Evolutionary conservation across 306 rosid species (phyloP), one percentile per base, ranked within the genome.

Genomic region (Boehmeria nivea): DNA sequence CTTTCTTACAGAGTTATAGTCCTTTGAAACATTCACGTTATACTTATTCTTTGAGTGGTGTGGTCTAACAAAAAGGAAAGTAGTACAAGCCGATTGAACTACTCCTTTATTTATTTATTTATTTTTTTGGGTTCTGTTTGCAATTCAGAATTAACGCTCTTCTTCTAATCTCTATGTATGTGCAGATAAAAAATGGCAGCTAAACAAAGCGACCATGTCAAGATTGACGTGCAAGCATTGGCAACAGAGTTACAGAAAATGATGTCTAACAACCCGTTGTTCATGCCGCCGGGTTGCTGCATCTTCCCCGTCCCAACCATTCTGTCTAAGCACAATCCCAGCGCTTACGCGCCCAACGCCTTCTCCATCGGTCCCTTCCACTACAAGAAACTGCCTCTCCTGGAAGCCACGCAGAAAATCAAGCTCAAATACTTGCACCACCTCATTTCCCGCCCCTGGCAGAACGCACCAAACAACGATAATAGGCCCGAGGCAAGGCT

Each of bases 331-430:
- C 56, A 51, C 18, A 51, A 51, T 18, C 20, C 11, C 13, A 27
- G 1, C 7, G 56, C 56, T 25, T 51, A 51, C n/a, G 39, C 19
- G 7, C 56, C 56, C 7, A 27, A 51, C n/a, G 56, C 56, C 8
- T 50, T 50, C 26, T 50, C 55, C 11, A 25, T 51, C 9, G 56
- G 56, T 3, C 56, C 56, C 18, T 51, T 25, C 21, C 37, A 51
- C 56, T 27, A 51, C 38, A 51, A 21, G 53, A 13, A 25, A 8
- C 3, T 16, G 51, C 19, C 27, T 5, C 38, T 25, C 2, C 19
- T 62, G 13, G 21, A 51, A 8, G 38, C 39, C 12, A 51, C 56
- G 8, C 56, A 51, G 21, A 43, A 63, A 12, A 34, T 69, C n/a
- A 69, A 69, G 27, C 7, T 7, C 0, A 19, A 42, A 43, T 69